Percentiles rank a stretch among this genome's conserved stretches.
Evolutionary conservation across 2,329 filamentous ascomycete species (phyloP).

Genomic region (Taxawa tesnikishii): DNA sequence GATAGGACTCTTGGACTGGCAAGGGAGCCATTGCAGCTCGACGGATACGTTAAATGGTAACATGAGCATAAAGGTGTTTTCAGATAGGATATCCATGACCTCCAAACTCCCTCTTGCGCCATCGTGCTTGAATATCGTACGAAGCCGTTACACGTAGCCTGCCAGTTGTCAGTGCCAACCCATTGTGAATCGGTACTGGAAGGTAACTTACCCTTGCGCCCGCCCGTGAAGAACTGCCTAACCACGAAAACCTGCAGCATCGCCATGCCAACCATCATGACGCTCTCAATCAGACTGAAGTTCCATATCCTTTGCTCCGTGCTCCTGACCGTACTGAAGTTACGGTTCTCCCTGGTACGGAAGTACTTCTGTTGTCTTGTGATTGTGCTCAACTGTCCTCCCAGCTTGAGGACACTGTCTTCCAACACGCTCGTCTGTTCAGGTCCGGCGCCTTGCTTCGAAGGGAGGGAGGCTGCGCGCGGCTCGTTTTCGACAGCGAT

Average conservation of each 20-base stretch:
- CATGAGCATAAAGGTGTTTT: background rate
- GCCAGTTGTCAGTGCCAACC: constrained; percentile 1
- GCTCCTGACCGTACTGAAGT: constrained; percentile 95
- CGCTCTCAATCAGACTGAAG: constrained; percentile 86
- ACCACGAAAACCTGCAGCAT: constrained; percentile 94
- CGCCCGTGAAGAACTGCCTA: constrained; percentile 94
- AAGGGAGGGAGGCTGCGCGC: constrained; percentile 62
- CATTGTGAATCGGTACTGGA: no score
- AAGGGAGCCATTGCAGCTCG: no score
- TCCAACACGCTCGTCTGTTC: constrained; percentile 85
- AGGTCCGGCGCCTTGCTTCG: constrained; percentile 74
- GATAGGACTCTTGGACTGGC: no score
- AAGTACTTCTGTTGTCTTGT: constrained; percentile 98
- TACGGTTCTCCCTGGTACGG: constrained; percentile 94
- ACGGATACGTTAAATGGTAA: background rate
- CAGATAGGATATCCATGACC: constrained; percentile 3
- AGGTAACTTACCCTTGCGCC: constrained; percentile 45
- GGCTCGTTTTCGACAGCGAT: constrained; percentile 90
- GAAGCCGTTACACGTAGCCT: constrained; percentile 6
- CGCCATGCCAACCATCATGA: constrained; percentile 90
- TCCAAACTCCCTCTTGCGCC: no score
- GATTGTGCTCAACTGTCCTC: constrained; percentile 83
- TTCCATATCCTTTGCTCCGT: constrained; percentile 95
- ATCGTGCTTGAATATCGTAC: background rate
- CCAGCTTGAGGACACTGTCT: constrained; percentile 91